These are phyloP conservation scores for Annona squamosa DNA, from an alignment of 164 flowering plant species.

Conservation along the genomic window DNA sequence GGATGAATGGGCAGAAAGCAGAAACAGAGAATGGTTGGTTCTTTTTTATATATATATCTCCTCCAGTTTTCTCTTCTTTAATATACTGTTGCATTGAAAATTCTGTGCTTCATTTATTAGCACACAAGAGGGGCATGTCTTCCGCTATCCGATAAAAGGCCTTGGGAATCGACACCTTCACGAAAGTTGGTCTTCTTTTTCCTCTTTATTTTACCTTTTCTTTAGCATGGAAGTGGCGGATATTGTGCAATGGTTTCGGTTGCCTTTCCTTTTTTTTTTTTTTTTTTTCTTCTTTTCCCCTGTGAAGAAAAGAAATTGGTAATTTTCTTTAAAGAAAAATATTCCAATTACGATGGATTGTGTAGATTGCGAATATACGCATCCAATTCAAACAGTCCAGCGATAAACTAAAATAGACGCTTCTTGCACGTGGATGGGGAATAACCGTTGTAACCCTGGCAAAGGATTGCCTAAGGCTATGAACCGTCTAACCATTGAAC, in stretches of 20 bases:
- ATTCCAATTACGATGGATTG: neutral
- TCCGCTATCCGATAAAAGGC: neutral
- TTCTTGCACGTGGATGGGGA: too few species aligned
- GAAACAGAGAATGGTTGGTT: neutral
- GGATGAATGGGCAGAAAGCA: neutral
- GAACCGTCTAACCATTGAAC: too few species aligned
- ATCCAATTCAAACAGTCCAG: neutral
- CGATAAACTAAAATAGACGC: too few species aligned
- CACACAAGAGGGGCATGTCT: conserved; percentile 5
- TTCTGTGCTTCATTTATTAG: conserved; percentile 4
- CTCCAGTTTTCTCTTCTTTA: neutral
- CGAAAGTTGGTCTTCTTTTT: neutral
- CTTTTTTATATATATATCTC: neutral
- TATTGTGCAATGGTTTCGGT: conserved; percentile 8
- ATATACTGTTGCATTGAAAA: conserved; percentile 1
- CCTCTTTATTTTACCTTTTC: too few species aligned
- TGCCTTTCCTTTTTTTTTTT: neutral
- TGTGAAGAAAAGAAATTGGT: neutral
- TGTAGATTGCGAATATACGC: neutral
- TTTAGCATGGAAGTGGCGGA: neutral
- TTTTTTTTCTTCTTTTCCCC: too few species aligned
- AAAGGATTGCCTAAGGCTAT: too few species aligned
- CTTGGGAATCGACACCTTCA: conserved; percentile 11
- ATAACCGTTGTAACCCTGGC: too few species aligned
- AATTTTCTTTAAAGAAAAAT: neutral